A percentile compares a stretch with the other conserved stretches of the same genome.
These are phyloP conservation scores for Kalmanozyma brasiliensis DNA, from an alignment of 1,284 basidiomycete species.

Conservation along the genomic window DNA sequence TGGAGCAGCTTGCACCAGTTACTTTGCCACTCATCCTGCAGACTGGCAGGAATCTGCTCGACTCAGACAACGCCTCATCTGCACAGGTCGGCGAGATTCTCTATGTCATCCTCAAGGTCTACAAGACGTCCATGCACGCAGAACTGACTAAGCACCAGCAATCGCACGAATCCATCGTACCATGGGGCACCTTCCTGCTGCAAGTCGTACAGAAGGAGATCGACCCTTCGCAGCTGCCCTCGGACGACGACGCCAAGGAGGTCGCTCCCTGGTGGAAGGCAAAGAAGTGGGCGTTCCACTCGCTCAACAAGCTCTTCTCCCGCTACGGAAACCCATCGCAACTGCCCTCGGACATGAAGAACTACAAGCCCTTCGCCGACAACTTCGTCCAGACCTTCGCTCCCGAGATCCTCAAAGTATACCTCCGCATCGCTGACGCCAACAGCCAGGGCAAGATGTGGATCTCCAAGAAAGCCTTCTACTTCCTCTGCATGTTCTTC, in stretches of 20 bases:
- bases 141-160: conserved; percentile 63
- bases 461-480: conserved; percentile 59
- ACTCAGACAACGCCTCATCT: conserved; percentile 50
- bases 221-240: conserved; percentile 45
- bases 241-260: conserved; percentile 52
- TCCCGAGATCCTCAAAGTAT: conserved; percentile 67
- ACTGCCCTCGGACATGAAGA: conserved; percentile 57
- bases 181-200: conserved; percentile 65
- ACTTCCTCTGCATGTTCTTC: conserved; percentile 63
- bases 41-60: conserved; percentile 53
- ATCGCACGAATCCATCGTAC: conserved; percentile 61
- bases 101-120: conserved; percentile 64
- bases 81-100: conserved; percentile 61
- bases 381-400: conserved; percentile 63
- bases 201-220: conserved; percentile 61
- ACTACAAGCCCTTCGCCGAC: conserved; percentile 66
- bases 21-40: conserved; percentile 61
- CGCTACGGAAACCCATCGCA: conserved; percentile 66
- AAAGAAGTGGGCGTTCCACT: conserved; percentile 67
- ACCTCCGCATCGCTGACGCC: conserved; percentile 58
- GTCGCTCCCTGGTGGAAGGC: conserved; percentile 64
- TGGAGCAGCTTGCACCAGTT: conserved; percentile 56
- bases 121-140: conserved; percentile 63
- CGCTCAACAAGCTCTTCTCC: conserved; percentile 66
- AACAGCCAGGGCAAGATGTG: conserved; percentile 49